Base-by-base conservation (phyloP, 768 basidiomycete genomes). In the Thelephora aurantiotincta region DNA sequence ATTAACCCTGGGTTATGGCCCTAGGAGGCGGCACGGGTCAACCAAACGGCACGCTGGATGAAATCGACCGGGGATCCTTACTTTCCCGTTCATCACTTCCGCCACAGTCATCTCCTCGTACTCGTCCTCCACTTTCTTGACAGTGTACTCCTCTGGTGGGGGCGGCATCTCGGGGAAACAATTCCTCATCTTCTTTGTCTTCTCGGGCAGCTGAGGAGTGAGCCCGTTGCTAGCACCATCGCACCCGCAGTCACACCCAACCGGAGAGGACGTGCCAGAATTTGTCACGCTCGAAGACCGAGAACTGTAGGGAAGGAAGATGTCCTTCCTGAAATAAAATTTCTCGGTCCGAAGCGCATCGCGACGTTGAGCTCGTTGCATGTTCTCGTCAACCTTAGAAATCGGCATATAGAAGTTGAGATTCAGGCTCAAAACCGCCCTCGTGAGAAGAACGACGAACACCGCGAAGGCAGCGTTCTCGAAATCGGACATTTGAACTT, bases 361-460 rank as follows among this genome's bases (percentile, higher is more conserved):
- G 43, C 93, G 72, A 43, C 70, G 67, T 62, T 99, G 96, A 0
- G 94, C 93, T 51, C 83, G 74, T 19, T 64, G 73, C 96, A 98
- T 98, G 57, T 99, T 99, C 63, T 87, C 87, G 60, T 99, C 93
- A 37, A 98, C 96, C 76, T 96, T 93, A 1, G 93, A 96, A 41
- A 99, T 97, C 2, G 96, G 96, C 51, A 98, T 72, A 63, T 99
- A 99, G 51, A 97, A 84, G 62, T 97, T 97, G 47, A 97, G 68
- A 51, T 84, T 82, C 66, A 91, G 91, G 56, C 73, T 79, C 48
- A 99, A 71, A 53, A 99, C 96, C 1, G 92, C 93, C 35, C 96
- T 75, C 3, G 96, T 94, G 6, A 99, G 71, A 23, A 99, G 77
- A 12, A 98, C 93, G 45, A 94, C 75, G 65, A 99, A 98, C 38